phyloP scores from a whole-genome alignment of 371 early-diverging fungal genomes.

The Mucor circinelloides region DNA sequence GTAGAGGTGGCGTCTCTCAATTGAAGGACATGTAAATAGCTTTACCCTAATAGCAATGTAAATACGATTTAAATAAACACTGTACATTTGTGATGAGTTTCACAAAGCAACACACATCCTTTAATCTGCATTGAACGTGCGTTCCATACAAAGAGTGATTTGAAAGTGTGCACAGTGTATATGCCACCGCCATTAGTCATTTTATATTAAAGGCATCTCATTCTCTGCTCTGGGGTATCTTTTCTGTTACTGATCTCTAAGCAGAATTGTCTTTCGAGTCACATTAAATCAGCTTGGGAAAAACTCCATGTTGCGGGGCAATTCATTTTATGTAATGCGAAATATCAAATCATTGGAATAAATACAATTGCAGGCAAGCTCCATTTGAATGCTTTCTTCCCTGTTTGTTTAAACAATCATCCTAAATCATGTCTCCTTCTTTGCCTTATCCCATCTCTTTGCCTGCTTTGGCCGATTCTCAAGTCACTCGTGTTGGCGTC shows the following conservation, averaged over 20 bases:
- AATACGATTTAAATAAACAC: not conserved
- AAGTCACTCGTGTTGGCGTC: conserved; percentile 53
- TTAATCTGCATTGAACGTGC: not conserved
- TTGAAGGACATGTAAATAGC: not conserved
- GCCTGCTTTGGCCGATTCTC: conserved; percentile 27
- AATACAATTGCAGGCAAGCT: not conserved
- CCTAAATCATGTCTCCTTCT: conserved; percentile 17
- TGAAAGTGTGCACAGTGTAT: no score
- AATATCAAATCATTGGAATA: not conserved
- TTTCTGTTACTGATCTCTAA: not conserved
- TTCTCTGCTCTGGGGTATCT: not conserved
- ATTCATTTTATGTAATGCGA: conserved; percentile 1
- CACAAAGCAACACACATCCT: not conserved
- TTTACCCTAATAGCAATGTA: not conserved
- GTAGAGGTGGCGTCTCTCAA: not conserved
- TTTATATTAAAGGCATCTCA: not conserved
- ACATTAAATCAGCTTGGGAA: not conserved
- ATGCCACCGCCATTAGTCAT: not conserved
- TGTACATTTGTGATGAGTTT: not conserved
- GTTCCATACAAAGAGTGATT: not conserved
- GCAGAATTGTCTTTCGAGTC: conserved; percentile 5
- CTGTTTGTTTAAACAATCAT: not conserved
- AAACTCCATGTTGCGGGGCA: not conserved
- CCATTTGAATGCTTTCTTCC: not conserved
- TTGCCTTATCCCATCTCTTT: conserved; percentile 30